Evolutionary conservation across 139 green algal species (phyloP), one percentile per base, ranked within the genome.

Genomic region (Edaphochlamys debaryana): DNA sequence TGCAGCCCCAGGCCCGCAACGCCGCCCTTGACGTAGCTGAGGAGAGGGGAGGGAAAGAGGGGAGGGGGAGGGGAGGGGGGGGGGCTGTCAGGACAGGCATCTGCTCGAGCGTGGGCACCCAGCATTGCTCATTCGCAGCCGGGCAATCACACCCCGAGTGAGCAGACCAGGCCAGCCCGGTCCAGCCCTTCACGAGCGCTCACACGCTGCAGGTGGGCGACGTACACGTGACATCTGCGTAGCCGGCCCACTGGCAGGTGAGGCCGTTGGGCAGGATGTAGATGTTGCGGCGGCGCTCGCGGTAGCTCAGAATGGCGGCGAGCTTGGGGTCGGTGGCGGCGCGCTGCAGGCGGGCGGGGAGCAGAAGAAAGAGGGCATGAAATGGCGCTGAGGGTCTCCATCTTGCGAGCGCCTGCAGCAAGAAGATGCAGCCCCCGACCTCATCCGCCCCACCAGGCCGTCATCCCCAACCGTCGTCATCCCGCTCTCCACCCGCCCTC

Each of bases 161-260:
- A 63, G n/a, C 22, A 30, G 7, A 19, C 54, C 22, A 30, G 54
- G 22, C 20, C 54, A 19, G 4, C 9, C 22, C 54, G 4, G 11
- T 27, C 45, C 66, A 50, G 8, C 36, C 3, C 30, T 11, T 3
- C 36, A 30, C 5, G 30, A 34, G 40, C 4, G 38, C 23, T 29
- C 50, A 80, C 56, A 56, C 54, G 38, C 17, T 41, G 56, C 73
- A 80, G 38, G 50, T 32, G 38, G 40, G 29, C 4, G 27, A 11
- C 7, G 73, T 80, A 37, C 73, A 80, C 23, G 73, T 80, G 22
- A 80, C 73, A 40, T 80, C 73, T 11, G 36, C 73, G 25, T 42
- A 58, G 17, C 73, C 73, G 1, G 73, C 58, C 73, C 73, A 80
- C 1, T 4, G 2, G 40, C 56, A 69, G 27, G 25, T 29, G 1